Evolutionary conservation across 2,329 filamentous ascomycete species (phyloP).

Genomic region (Aspergillus sergii): DNA sequence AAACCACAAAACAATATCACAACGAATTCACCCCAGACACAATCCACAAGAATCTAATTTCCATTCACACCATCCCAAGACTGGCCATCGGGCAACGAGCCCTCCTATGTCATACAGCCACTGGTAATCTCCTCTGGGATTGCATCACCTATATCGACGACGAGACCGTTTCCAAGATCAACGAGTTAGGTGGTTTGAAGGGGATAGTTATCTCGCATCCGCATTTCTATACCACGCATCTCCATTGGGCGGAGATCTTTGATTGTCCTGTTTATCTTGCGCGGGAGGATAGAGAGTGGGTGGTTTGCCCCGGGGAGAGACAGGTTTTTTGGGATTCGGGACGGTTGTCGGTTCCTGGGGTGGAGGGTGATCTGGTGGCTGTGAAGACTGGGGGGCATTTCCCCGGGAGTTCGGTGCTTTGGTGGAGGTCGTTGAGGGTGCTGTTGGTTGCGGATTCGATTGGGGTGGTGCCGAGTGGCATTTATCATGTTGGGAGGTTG

Average conservation of each 20-base stretch:
- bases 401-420: constrained; percentile 69
- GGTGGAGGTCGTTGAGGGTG: constrained; percentile 61
- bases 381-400: constrained; percentile 81
- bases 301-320: constrained; percentile 46
- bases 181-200: constrained; percentile 63
- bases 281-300: constrained; percentile 67
- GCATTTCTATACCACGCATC: constrained; percentile 78
- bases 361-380: constrained; percentile 54
- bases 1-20: constrained; percentile 20
- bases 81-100: constrained; percentile 76
- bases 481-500: constrained; percentile 35
- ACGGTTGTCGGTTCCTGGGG: constrained; percentile 32
- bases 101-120: constrained; percentile 65
- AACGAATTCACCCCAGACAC: constrained; percentile 26
- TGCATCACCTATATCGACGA: constrained; percentile 70
- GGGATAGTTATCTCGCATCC: constrained; percentile 79
- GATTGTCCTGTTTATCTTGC: constrained; percentile 70
- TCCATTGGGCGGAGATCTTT: constrained; percentile 73
- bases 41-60: constrained; percentile 22
- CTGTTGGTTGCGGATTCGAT: constrained; percentile 80
- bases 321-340: constrained; percentile 35
- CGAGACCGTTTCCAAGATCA: constrained; percentile 61
- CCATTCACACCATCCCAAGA: constrained; percentile 49
- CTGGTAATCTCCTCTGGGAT: constrained; percentile 80
- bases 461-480: constrained; percentile 62